A percentile compares a stretch with the other conserved stretches of the same genome.
phyloP scores from a whole-genome alignment of 177 flowering plant species.

The Vitis hybrid region DNA sequence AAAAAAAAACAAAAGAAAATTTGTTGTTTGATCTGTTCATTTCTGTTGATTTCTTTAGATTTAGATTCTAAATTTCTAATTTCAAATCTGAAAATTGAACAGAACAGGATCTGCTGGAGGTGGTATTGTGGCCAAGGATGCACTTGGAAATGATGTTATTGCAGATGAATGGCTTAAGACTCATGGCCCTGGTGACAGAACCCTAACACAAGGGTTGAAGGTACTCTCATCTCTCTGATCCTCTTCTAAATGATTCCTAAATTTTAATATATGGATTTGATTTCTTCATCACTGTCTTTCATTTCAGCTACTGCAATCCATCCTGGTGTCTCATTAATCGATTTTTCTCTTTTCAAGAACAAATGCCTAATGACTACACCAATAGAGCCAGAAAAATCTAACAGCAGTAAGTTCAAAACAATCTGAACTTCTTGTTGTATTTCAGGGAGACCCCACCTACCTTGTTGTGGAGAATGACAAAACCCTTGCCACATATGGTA shows the following conservation, averaged over 20 bases:
- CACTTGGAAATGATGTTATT: conserved; percentile 77
- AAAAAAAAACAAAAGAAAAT: no score
- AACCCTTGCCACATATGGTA: conserved; percentile 83
- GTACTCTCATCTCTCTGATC: conserved; percentile 26
- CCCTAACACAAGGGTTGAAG: conserved; percentile 94
- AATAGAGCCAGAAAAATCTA: no score
- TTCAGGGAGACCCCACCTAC: conserved; percentile 96
- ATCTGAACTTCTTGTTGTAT: not conserved
- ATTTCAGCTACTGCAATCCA: no score
- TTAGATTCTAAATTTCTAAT: no score
- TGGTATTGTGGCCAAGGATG: conserved; percentile 85
- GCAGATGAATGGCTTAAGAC: conserved; percentile 78
- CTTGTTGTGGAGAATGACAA: conserved; percentile 86
- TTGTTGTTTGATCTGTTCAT: no score
- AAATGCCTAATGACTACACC: no score
- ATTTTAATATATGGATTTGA: not conserved
- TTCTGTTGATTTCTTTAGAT: no score
- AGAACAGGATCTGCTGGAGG: conserved; percentile 62
- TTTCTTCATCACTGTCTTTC: no score
- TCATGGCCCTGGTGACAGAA: conserved; percentile 91
- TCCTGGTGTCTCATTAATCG: no score
- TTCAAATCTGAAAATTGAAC: conserved; percentile 4
- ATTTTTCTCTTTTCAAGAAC: no score
- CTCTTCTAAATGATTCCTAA: no score
- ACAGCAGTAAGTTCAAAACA: no score